phyloP scores from a whole-genome alignment of 164 flowering plant species.

The Santalum album region DNA sequence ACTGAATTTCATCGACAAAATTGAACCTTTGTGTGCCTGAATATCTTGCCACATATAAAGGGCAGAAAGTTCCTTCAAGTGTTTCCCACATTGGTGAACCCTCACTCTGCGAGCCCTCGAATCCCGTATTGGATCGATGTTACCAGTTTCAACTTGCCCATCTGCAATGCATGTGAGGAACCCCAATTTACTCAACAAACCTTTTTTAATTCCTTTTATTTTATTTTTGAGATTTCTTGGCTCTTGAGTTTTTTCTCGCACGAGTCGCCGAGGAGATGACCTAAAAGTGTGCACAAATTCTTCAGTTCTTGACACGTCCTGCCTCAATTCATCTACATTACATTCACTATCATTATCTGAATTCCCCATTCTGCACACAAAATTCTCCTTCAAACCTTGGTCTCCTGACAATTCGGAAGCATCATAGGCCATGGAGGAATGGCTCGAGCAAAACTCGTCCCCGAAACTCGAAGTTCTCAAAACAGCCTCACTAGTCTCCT shows the following conservation, averaged over 20 bases:
- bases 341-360: slow-evolving; percentile 4
- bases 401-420: not conserved
- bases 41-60: slow-evolving; percentile 70
- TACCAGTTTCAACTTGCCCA: slow-evolving; percentile 20
- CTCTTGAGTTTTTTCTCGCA: slow-evolving; percentile 4
- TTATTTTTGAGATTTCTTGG: slow-evolving; percentile 8
- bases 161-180: slow-evolving; percentile 39
- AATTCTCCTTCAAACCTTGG: slow-evolving; percentile 1
- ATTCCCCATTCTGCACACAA: slow-evolving; percentile 13
- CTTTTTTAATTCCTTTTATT: slow-evolving; percentile 26
- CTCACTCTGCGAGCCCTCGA: slow-evolving; percentile 40
- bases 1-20: slow-evolving; percentile 87
- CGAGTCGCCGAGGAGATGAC: slow-evolving; percentile 5
- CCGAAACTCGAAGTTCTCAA: slow-evolving; percentile 11
- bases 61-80: slow-evolving; percentile 71
- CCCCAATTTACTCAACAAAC: slow-evolving; percentile 52
- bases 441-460: slow-evolving; percentile 19
- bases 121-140: slow-evolving; percentile 12
- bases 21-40: slow-evolving; percentile 74
- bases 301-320: slow-evolving; percentile 1
- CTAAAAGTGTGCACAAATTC: slow-evolving; percentile 7
- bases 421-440: slow-evolving; percentile 17
- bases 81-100: slow-evolving; percentile 50
- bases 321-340: slow-evolving; percentile 11
- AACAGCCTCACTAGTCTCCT: slow-evolving; percentile 16